These are phyloP conservation scores for Aaosphaeria arxii DNA, from an alignment of 2,329 filamentous ascomycete species.

Conservation along the genomic window DNA sequence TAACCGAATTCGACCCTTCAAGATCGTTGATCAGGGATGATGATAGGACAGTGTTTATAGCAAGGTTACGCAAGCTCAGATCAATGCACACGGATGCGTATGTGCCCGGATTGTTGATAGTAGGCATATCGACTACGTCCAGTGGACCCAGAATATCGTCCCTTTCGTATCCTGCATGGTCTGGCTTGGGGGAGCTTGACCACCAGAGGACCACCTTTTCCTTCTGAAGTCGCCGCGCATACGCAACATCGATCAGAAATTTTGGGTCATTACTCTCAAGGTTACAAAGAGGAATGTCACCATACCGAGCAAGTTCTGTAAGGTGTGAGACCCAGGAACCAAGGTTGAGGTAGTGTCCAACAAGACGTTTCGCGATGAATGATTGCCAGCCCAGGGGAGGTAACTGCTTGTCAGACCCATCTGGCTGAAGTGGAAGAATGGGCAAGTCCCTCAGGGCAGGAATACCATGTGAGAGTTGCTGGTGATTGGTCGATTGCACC, in stretches of 20 bases:
- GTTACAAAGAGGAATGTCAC: constrained; percentile 92
- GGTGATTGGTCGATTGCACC: constrained; percentile 83
- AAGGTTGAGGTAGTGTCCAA: constrained; percentile 89
- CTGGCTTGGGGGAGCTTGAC: constrained; percentile 81
- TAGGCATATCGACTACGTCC: constrained; percentile 87
- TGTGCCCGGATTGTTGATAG: constrained; percentile 87
- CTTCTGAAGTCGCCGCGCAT: constrained; percentile 82
- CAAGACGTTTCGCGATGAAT: constrained; percentile 79
- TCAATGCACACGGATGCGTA: constrained; percentile 97
- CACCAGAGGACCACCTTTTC: constrained; percentile 97
- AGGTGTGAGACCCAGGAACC: constrained; percentile 89
- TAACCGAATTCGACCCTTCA: constrained; percentile 82
- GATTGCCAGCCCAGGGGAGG: constrained; percentile 93
- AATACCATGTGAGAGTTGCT: constrained; percentile 78
- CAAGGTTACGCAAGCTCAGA: constrained; percentile 86
- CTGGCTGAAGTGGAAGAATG: constrained; percentile 74
- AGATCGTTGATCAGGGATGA: constrained; percentile 96
- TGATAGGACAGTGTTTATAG: constrained; percentile 96
- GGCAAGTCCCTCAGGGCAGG: constrained; percentile 82
- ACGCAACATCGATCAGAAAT: constrained; percentile 93
- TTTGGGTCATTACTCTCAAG: constrained; percentile 90
- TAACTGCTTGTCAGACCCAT: constrained; percentile 79
- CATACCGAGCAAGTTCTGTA: constrained; percentile 82
- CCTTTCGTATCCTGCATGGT: constrained; percentile 93
- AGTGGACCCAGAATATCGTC: constrained; percentile 83